Percentiles rank a stretch among this genome's conserved stretches.
These are phyloP conservation scores for Solidago caesia DNA, from an alignment of 129 eudicot species.

Conservation along the genomic window DNA sequence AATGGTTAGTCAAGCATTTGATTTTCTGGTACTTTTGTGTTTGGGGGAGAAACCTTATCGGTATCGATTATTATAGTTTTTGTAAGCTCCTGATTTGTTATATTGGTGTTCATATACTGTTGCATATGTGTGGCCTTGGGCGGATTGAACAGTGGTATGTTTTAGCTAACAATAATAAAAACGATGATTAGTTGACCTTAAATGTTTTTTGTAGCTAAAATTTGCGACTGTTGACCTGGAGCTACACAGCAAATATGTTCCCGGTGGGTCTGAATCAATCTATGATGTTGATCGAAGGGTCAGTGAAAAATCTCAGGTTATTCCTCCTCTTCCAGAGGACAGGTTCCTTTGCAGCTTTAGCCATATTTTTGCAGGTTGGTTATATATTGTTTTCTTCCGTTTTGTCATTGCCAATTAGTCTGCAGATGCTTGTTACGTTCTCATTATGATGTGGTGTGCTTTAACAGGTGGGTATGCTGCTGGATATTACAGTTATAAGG, in stretches of 20 bases:
- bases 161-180: not conserved
- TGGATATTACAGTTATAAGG: conserved; percentile 99
- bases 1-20: not conserved
- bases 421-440: not conserved
- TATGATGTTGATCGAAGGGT: conserved; percentile 89
- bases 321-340: conserved; percentile 84
- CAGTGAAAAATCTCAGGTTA: conserved; percentile 51
- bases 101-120: not conserved
- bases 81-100: not conserved
- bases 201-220: conserved; percentile 26
- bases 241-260: conserved; percentile 75
- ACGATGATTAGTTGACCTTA: not conserved
- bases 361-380: conserved; percentile 86
- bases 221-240: conserved; percentile 83
- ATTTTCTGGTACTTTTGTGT: not conserved
- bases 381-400: conserved; percentile 5
- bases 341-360: conserved; percentile 87
- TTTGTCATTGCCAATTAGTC: not conserved
- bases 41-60: too few relatives aligned
- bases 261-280: conserved; percentile 84
- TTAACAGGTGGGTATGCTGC: conserved; percentile 91
- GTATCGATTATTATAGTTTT: too few relatives aligned
- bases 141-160: not conserved
- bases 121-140: not conserved
- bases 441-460: conserved; percentile 7